Evolutionary conservation across 192 early-diverging fungal species (phyloP).

Genomic region (Diversispora eburnea): DNA sequence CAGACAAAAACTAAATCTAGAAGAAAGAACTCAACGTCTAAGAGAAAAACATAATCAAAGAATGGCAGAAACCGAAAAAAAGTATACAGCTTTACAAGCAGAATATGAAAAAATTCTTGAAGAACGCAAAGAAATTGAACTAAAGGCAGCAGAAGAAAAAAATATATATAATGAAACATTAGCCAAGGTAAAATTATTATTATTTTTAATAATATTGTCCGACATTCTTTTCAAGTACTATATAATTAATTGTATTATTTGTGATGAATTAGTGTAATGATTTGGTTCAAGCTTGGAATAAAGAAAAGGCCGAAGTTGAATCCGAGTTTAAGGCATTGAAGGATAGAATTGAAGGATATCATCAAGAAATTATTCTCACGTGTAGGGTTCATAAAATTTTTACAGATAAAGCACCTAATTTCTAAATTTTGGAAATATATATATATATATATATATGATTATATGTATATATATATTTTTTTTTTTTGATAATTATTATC

Average conservation of each 20-base stretch:
- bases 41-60: constrained; percentile 10
- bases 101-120: constrained; percentile 1
- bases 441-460: too few relatives aligned
- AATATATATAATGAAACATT: background rate
- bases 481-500: too few relatives aligned
- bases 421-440: too few relatives aligned
- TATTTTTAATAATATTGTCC: too few relatives aligned
- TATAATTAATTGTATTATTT: background rate
- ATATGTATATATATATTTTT: too few relatives aligned
- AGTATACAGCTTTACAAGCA: background rate
- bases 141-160: constrained; percentile 7
- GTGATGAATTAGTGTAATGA: background rate
- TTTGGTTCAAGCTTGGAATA: constrained; percentile 1
- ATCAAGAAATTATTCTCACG: constrained; percentile 1
- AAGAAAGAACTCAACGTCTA: constrained; percentile 10
- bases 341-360: constrained; percentile 14
- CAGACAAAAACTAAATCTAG: constrained; percentile 8
- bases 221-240: background rate
- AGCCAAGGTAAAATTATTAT: background rate
- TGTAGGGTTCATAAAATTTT: background rate
- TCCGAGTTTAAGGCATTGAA: constrained; percentile 2
- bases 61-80: constrained; percentile 7
- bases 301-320: background rate
- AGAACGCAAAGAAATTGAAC: constrained; percentile 14
- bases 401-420: background rate